Evolutionary conservation across 768 basidiomycete genomes (phyloP), one percentile per base, ranked within the genome.

Genomic region (Vararia minispora): DNA sequence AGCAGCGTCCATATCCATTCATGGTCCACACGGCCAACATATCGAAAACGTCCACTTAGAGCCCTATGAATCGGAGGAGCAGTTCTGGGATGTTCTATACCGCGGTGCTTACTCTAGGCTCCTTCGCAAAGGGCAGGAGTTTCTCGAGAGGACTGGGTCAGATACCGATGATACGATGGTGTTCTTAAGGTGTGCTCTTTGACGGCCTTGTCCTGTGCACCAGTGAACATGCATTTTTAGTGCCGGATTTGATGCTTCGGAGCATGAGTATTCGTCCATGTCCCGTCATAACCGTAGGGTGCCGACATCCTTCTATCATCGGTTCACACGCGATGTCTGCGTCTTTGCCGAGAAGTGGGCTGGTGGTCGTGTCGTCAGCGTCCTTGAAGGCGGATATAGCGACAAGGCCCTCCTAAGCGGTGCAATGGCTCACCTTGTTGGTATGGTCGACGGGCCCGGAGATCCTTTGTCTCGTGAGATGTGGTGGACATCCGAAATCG

Each of bases 341-440:
- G 53, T 49, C 0, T 71, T 99, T 40, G 79, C 82, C 6, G 69
- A 81, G 20, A 46, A 56, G 31, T 77, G 77, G 45, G 76, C 86
- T 0, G 51, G 56, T 1, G 88, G 90, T 0, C 70, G 76, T 28
- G 49, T 94, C 5, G 67, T 98, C 27, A 90, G 87, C 48, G 85
- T 97, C 0, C 73, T 99, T 1, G 94, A 99, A 60, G 94, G 94
- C 1, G 94, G 92, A 1, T 97, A 97, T 52, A 87, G 86, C 49
- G 90, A 97, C 55, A 71, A 81, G 5, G 91, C 94, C 0, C 64
- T 98, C 39, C 76, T 66, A 5, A 89, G 84, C 45, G 94, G 84
- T 0, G 70, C 79, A 0, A 74, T 90, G 72, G 84, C 89, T 0
- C 84, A 90, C 54, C 56, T 94, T 2, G 61, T 63, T 6, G 92